A percentile compares a stretch with the other conserved stretches of the same genome.
Conservation (phyloP, 306 rosid genomes). For the Erythrophleum fordii region DNA sequence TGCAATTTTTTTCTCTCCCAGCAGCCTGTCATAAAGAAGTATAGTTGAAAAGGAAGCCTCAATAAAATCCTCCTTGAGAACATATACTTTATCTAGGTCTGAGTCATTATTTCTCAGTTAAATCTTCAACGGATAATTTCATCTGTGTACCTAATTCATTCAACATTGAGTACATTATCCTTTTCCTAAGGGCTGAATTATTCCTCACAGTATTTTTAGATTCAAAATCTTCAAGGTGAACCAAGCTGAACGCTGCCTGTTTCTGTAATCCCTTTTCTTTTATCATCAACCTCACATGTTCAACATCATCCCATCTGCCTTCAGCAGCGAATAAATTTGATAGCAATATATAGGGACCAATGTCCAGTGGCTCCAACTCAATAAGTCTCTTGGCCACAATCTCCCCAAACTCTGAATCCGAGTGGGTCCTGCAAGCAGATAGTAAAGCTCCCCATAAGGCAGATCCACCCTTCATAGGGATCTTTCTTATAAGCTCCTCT, state of each 20-base stretch:
- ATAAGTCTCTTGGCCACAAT: constrained; percentile 64
- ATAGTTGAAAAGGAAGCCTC: not conserved
- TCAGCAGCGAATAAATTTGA: constrained; percentile 65
- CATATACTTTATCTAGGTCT: constrained; percentile 18
- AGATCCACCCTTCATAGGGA: constrained; percentile 59
- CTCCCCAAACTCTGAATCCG: constrained; percentile 58
- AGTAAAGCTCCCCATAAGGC: constrained; percentile 76
- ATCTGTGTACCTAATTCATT: constrained; percentile 51
- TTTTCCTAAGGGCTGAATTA: constrained; percentile 47
- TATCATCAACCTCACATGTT: constrained; percentile 60
- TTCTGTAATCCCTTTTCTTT: constrained; percentile 58
- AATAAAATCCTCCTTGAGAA: not conserved
- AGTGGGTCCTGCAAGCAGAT: constrained; percentile 65
- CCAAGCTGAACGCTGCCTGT: constrained; percentile 52
- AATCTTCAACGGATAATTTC: constrained; percentile 45
- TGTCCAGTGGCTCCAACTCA: constrained; percentile 64
- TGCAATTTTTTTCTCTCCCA: not conserved
- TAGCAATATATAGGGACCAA: constrained; percentile 63
- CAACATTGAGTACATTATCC: constrained; percentile 63
- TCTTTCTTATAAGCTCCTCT: constrained; percentile 54
- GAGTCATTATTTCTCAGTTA: constrained; percentile 16
- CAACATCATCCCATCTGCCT: constrained; percentile 76
- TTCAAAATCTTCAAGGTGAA: constrained; percentile 54
- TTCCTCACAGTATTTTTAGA: constrained; percentile 37
- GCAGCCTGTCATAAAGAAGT: not conserved